Evolutionary conservation across 139 green algal species (phyloP), one percentile per base, ranked within the genome.

Genomic region (Chlorella sorokiniana): DNA sequence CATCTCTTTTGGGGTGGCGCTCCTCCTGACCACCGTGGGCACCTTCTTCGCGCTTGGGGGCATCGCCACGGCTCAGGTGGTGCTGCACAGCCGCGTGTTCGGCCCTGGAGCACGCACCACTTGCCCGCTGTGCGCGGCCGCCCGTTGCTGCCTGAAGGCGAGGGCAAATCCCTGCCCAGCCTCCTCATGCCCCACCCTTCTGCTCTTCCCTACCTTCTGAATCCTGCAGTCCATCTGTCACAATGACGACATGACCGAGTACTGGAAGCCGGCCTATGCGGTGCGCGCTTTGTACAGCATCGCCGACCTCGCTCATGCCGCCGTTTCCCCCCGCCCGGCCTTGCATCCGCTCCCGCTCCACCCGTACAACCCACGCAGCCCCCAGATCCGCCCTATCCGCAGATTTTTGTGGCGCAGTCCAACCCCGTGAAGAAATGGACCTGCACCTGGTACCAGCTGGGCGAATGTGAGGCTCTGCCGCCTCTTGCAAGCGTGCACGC

Each of bases 161-260:
- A n/a, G n/a, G n/a, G n/a, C n/a, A n/a, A n/a, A n/a, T n/a, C 27
- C 59, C 25, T 63, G 54, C 54, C 35, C 59, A 33, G 9, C 33
- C 59, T 29, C 9, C 62, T 27, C n/a, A 6, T 2, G 1, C 29
- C 62, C n/a, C 62, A n/a, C 35, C 35, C 45, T 1, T 54, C 38
- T 16, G 48, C 48, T 52, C 25, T 33, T 29, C 31, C 25, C 31
- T 35, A 22, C 45, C 35, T 38, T 37, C 40, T 25, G 10, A 23
- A 56, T 16, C 69, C 22, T 59, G 69, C 52, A 79, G 73, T 41
- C 73, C 2, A 9, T 79, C 37, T 79, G 73, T 54, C 59, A 79
- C 20, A 40, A 79, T 14, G 11, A 79, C 73, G 27, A 27, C 35
- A 52, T 79, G 73, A 25, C 29, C 0, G 73, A 79, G 27, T 79